Evolutionary conservation across 768 basidiomycete genomes (phyloP).

Genomic region (Trametes cubensis): DNA sequence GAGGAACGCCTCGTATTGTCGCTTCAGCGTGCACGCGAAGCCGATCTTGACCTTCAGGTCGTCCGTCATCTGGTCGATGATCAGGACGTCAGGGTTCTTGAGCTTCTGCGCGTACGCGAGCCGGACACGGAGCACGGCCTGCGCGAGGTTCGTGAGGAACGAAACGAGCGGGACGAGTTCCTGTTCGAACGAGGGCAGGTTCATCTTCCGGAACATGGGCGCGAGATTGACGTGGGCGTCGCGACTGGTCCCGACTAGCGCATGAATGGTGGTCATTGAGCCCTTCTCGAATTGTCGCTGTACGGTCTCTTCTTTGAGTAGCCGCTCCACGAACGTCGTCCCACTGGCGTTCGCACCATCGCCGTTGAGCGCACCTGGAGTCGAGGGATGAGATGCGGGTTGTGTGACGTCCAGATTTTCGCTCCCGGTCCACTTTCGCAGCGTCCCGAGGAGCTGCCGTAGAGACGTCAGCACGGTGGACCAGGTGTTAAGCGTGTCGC

Average conservation of each 20-base stretch:
- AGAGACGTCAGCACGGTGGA: constrained; percentile 84
- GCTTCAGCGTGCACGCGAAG: constrained; percentile 91
- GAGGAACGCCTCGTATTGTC: constrained; percentile 91
- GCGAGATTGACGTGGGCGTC: constrained; percentile 84
- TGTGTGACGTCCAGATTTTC: constrained; percentile 87
- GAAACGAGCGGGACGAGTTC: constrained; percentile 90
- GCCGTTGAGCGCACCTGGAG: constrained; percentile 30
- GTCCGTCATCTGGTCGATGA: constrained; percentile 93
- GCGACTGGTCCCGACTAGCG: constrained; percentile 83
- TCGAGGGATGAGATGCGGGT: constrained; percentile 64
- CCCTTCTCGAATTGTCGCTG: constrained; percentile 93
- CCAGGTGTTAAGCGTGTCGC: constrained; percentile 92
- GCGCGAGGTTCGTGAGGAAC: constrained; percentile 94
- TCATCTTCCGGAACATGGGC: constrained; percentile 78
- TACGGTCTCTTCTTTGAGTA: constrained; percentile 96
- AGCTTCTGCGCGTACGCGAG: constrained; percentile 88
- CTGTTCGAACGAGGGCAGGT: constrained; percentile 87
- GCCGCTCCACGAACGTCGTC: constrained; percentile 88
- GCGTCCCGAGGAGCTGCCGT: constrained; percentile 75
- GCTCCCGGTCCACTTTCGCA: constrained; percentile 93
- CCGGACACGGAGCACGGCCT: constrained; percentile 87
- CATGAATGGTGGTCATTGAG: constrained; percentile 83
- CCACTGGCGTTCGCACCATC: constrained; percentile 59
- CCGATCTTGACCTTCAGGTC: constrained; percentile 90
- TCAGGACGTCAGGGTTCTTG: constrained; percentile 84